These are phyloP conservation scores for Hypoxylon sp. DNA, from an alignment of 2,329 filamentous ascomycete species.

Conservation along the genomic window DNA sequence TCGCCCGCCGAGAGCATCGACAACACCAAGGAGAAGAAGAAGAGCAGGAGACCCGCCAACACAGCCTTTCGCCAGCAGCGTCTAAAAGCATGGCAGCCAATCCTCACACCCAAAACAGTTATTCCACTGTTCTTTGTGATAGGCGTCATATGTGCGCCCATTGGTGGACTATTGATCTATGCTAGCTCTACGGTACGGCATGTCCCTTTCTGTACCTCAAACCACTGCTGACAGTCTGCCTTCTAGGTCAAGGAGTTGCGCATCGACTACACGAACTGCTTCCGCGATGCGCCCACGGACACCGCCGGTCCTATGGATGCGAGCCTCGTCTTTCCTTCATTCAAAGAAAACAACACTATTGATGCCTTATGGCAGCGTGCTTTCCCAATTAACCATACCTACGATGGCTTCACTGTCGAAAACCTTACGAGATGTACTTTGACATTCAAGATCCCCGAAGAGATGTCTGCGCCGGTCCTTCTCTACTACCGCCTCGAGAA, in stretches of 20 bases:
- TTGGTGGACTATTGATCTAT: conserved; percentile 87
- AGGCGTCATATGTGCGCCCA: conserved; percentile 89
- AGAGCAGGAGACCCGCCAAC: conserved; percentile 93
- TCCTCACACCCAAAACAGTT: conserved; percentile 89
- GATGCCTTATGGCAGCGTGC: conserved; percentile 54
- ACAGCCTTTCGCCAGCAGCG: conserved; percentile 97
- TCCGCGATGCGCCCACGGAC: conserved; percentile 62
- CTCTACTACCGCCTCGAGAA: conserved; percentile 97
- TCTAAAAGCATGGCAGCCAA: conserved; percentile 99
- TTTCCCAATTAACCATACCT: conserved; percentile 54
- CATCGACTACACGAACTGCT: conserved; percentile 91
- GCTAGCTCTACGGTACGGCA: conserved; percentile 79
- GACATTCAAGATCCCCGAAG: conserved; percentile 82
- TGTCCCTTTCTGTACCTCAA: background rate
- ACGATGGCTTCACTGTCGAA: conserved; percentile 42
- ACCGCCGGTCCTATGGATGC: conserved; percentile 63
- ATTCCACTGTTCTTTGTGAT: conserved; percentile 76
- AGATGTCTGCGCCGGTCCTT: conserved; percentile 83
- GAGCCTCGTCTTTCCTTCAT: conserved; percentile 73
- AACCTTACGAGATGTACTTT: conserved; percentile 72
- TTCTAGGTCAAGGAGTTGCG: conserved; percentile 86
- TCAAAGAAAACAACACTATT: conserved; percentile 67
- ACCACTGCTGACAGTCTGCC: conserved; percentile 34
- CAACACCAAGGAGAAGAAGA: conserved; percentile 78
- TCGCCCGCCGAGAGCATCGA: conserved; percentile 63